A percentile compares a stretch with the other conserved stretches of the same genome.
These are phyloP conservation scores for Vaccinium darrowii DNA, from an alignment of 148 eudicot genomes.

Conservation along the genomic window DNA sequence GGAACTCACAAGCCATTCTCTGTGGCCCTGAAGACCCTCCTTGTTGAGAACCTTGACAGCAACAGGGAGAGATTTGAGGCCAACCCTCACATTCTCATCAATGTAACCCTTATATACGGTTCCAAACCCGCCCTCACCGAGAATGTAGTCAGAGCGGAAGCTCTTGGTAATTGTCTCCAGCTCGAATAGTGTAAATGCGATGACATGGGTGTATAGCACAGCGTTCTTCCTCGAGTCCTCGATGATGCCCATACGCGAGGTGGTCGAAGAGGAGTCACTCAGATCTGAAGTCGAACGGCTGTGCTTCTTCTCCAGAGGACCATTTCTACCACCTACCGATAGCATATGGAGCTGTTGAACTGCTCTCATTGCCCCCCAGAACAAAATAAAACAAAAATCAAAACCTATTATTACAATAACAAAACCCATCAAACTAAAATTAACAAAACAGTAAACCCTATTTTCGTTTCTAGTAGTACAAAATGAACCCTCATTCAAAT, in stretches of 20 bases:
- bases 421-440: slow-evolving; percentile 1
- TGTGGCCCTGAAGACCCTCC: slow-evolving; percentile 93
- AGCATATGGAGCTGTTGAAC: slow-evolving; percentile 67
- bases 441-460: background rate
- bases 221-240: slow-evolving; percentile 68
- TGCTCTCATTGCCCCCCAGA: slow-evolving; percentile 23
- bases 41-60: slow-evolving; percentile 96
- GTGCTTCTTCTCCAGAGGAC: slow-evolving; percentile 40
- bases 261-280: slow-evolving; percentile 60
- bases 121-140: slow-evolving; percentile 94
- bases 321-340: slow-evolving; percentile 33
- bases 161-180: slow-evolving; percentile 94
- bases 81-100: slow-evolving; percentile 89
- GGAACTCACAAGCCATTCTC: slow-evolving; percentile 85
- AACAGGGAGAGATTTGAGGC: slow-evolving; percentile 92
- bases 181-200: slow-evolving; percentile 81
- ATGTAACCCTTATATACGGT: slow-evolving; percentile 94
- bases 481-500: slow-evolving; percentile 6
- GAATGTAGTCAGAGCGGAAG: slow-evolving; percentile 87
- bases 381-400: background rate
- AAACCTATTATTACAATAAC: background rate
- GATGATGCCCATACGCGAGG: slow-evolving; percentile 39
- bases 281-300: slow-evolving; percentile 64
- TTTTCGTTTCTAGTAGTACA: background rate
- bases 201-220: slow-evolving; percentile 74